Percentiles rank a stretch among this genome's conserved stretches.
phyloP scores from a whole-genome alignment of 148 eudicot genomes.

The Vaccinium corymbosum region DNA sequence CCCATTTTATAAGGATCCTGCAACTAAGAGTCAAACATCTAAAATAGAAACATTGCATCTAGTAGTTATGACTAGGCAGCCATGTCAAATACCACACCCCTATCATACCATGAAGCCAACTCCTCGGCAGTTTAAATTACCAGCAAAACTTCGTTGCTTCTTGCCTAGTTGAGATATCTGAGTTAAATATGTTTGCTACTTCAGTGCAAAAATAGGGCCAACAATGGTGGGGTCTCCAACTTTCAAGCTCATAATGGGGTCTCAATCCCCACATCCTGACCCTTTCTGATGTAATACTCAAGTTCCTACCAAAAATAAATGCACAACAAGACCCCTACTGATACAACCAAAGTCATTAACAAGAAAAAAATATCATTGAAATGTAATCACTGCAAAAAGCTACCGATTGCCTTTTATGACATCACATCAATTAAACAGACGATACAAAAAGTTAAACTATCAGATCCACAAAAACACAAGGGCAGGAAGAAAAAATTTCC shows the following conservation, averaged over 20 bases:
- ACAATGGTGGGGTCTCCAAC: background rate
- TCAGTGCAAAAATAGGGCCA: background rate
- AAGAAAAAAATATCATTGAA: background rate
- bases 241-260: background rate
- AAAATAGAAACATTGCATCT: background rate
- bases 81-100: background rate
- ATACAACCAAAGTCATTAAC: background rate
- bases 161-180: background rate
- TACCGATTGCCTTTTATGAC: background rate
- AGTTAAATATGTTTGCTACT: background rate
- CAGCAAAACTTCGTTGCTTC: background rate
- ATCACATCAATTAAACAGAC: background rate
- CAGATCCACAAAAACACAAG: no score
- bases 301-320: background rate
- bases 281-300: background rate
- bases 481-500: background rate
- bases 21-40: background rate
- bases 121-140: background rate
- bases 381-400: background rate
- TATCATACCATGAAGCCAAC: background rate
- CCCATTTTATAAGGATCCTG: no score
- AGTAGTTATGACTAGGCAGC: background rate
- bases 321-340: background rate
- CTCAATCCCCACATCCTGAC: background rate
- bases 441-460: background rate